Base-by-base conservation (phyloP, 129 eudicot species). In the Tagetes erecta region DNA sequence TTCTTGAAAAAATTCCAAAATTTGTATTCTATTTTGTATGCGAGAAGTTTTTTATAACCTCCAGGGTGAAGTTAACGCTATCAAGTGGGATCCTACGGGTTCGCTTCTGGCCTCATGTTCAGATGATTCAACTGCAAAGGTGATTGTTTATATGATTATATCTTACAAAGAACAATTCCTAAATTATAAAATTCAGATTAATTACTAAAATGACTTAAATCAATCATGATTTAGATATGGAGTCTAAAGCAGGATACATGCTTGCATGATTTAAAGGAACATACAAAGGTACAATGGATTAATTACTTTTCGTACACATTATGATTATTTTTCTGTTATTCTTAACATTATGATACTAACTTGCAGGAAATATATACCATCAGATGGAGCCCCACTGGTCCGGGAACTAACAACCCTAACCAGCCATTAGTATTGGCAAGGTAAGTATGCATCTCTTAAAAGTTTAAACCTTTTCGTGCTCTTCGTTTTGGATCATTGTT, bases 71-170 rank as follows among this genome's bases (percentile, higher is more conserved):
- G 96, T 92, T 65, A 92, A 92, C 84, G 96, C 96, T 53, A 86
- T 92, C 80, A 92, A 89, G 84, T 92, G 97, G 97, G 97, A 92
- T 78, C 96, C 96, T 76, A 83, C 97, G 8, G 97, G 97, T 57
- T 41, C 91, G 8, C 84, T 92, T 80, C 80, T 92, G 71, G 97
- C 96, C 56, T 92, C 97, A 78, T 89, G 97, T 80, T 92, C 97
- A 45, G 97, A 92, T 68, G 97, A 92, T 84, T 80, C 83, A 40
- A 89, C 96, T 44, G 97, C 96, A n/a, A 92, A 92, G 96, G 97
- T 92, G 20, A 79, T 52, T 40, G 36, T 13, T 70, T 64, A 6
- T 59, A 34, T 52, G 36, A 9, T 70, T 64, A 6, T 59, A 34
- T 52, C 31, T n/a, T 70, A 20, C 1, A 50, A 20, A 2, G 10